Percentiles rank a stretch among this genome's conserved stretches.
These are phyloP conservation scores for Cyberlindnera lachancei DNA, from an alignment of 805 yeast species.

Conservation along the genomic window DNA sequence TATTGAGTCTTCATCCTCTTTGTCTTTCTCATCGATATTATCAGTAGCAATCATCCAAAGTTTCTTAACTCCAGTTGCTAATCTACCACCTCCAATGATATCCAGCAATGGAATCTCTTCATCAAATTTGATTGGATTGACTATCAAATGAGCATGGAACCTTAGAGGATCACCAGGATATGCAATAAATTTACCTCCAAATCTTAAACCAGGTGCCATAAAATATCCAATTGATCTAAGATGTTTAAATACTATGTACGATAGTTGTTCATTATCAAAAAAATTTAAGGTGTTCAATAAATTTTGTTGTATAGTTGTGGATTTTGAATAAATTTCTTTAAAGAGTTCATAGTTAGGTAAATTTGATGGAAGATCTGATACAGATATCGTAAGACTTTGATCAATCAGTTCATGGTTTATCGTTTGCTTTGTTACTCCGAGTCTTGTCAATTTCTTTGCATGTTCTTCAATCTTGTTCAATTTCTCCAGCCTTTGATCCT, in stretches of 20 bases:
- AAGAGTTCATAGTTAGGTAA: conserved; percentile 11
- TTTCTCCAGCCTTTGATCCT: conserved; percentile 5
- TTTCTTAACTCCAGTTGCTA: conserved; percentile 90
- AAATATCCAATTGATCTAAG: conserved; percentile 35
- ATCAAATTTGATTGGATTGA: conserved; percentile 41
- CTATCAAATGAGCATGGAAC: conserved; percentile 81
- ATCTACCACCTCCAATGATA: conserved; percentile 77
- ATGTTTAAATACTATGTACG: conserved; percentile 10
- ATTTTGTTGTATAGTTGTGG: conserved; percentile 6
- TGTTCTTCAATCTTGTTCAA: conserved; percentile 3
- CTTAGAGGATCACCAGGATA: conserved; percentile 94
- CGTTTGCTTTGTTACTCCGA: conserved; percentile 1
- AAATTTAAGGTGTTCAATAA: conserved; percentile 2
- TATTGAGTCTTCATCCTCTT: conserved; percentile 21
- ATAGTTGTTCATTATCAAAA: neutral
- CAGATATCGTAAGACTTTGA: conserved; percentile 13
- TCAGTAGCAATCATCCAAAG: conserved; percentile 59
- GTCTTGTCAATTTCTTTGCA: conserved; percentile 4
- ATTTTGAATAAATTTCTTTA: conserved; percentile 9
- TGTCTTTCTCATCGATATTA: too few relatives aligned
- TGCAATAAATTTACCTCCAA: conserved; percentile 83
- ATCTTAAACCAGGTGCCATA: conserved; percentile 78
- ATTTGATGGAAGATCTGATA: conserved; percentile 12
- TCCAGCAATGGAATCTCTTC: conserved; percentile 49
- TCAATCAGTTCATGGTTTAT: conserved; percentile 7